Conservation (phyloP, 805 yeast genomes). For the Cyberlindnera nakhonratchasimensis region DNA sequence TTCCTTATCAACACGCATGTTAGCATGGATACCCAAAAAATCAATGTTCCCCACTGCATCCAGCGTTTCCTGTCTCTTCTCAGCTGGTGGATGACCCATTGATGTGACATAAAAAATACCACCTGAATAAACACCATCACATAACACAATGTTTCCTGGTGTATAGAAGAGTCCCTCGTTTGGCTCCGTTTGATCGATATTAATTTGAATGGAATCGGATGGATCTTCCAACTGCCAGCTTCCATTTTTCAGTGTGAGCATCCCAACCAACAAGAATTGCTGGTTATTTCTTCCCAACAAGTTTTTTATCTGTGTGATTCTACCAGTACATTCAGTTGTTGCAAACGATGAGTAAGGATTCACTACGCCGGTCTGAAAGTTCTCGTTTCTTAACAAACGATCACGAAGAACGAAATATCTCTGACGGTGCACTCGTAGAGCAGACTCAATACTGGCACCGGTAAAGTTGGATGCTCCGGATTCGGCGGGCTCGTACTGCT, state of each 20-base stretch:
- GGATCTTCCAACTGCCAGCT: conserved; percentile 78
- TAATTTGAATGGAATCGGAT: conserved; percentile 63
- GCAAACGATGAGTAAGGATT: conserved; percentile 35
- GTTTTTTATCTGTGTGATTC: conserved; percentile 75
- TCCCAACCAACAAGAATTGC: conserved; percentile 74
- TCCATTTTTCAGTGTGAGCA: conserved; percentile 63
- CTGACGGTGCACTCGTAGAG: conserved; percentile 42
- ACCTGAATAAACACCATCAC: conserved; percentile 80
- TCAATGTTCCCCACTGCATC: conserved; percentile 80
- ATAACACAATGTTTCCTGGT: conserved; percentile 74
- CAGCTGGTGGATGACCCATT: conserved; percentile 87
- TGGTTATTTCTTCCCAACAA: conserved; percentile 80
- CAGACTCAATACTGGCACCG: conserved; percentile 28
- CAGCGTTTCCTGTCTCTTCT: conserved; percentile 58
- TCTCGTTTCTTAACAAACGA: conserved; percentile 70
- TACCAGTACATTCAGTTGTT: conserved; percentile 13
- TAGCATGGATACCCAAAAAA: conserved; percentile 49
- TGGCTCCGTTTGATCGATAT: conserved; percentile 57
- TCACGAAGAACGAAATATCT: conserved; percentile 66
- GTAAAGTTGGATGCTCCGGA: conserved; percentile 22
- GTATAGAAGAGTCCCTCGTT: conserved; percentile 61
- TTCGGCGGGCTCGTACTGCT: conserved; percentile 49
- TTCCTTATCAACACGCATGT: conserved; percentile 57
- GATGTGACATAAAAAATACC: conserved; percentile 69
- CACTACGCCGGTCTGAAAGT: conserved; percentile 47